Conservation (phyloP, 164 flowering plant species). For the Akebia trifoliata region DNA sequence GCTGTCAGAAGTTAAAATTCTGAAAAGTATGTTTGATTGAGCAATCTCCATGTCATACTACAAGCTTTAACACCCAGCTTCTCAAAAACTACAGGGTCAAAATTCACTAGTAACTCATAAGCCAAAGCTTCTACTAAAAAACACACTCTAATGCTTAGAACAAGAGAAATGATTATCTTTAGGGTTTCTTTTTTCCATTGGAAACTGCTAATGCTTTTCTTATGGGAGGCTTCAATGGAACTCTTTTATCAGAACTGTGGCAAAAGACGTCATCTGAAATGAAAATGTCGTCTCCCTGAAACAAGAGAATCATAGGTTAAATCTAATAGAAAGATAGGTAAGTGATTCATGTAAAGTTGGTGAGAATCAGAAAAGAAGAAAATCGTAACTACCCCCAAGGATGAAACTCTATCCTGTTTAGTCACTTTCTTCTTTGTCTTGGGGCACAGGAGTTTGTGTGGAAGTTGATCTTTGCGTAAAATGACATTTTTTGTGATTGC, state of each 20-base stretch:
- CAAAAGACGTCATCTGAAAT: conserved; percentile 40
- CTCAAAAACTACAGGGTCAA: too few relatives aligned
- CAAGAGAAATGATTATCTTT: conserved; percentile 83
- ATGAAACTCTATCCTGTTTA: conserved; percentile 38
- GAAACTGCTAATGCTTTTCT: conserved; percentile 68
- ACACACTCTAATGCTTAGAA: too few relatives aligned
- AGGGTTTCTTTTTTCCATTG: conserved; percentile 73
- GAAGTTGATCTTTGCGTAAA: conserved; percentile 89
- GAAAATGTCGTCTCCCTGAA: conserved; percentile 53
- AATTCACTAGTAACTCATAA: too few relatives aligned
- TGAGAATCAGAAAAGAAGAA: not conserved
- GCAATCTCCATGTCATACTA: too few relatives aligned
- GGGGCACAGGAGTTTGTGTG: conserved; percentile 70
- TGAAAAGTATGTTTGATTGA: too few relatives aligned
- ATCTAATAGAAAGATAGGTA: too few relatives aligned
- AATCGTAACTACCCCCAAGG: not conserved
- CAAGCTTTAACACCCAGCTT: too few relatives aligned
- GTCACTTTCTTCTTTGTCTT: conserved; percentile 62
- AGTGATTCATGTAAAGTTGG: too few relatives aligned
- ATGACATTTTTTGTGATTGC: conserved; percentile 73
- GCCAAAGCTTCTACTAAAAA: too few relatives aligned
- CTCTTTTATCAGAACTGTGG: conserved; percentile 49
- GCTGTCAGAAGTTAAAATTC: too few relatives aligned
- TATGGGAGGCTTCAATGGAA: conserved; percentile 67
- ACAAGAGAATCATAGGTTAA: too few relatives aligned